Percentiles rank a stretch among this genome's conserved stretches.
These are phyloP conservation scores for Nigrospora oryzae DNA, from an alignment of 2,329 filamentous ascomycete genomes.

Conservation along the genomic window DNA sequence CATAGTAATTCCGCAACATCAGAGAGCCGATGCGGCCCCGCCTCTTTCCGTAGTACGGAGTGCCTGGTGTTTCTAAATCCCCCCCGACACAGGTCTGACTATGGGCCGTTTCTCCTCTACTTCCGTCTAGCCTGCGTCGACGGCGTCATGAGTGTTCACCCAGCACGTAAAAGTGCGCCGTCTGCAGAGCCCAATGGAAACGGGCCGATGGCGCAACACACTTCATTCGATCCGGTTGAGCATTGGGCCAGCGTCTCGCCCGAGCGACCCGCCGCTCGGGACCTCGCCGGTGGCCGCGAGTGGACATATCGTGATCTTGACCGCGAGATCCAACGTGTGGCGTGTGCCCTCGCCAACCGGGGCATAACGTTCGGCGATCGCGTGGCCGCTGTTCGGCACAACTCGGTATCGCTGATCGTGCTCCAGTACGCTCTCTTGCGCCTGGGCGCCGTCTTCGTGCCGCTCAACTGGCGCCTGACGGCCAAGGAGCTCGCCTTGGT, in stretches of 20 bases:
- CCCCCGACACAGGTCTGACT: no score
- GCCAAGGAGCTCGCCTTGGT: neutral
- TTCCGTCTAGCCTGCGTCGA: no score
- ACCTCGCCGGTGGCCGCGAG: neutral
- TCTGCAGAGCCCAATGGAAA: no score
- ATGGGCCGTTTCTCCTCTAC: no score
- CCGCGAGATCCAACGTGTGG: neutral
- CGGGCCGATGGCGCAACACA: no score
- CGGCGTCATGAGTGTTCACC: no score
- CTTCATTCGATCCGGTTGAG: neutral
- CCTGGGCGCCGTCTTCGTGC: neutral
- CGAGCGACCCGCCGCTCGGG: neutral
- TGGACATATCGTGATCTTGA: neutral
- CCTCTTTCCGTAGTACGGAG: no score
- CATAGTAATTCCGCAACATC: no score
- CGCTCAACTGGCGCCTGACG: neutral
- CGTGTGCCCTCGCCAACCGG: neutral
- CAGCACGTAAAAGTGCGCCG: no score
- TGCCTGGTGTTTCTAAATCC: no score
- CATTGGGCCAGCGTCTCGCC: neutral
- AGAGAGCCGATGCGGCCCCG: no score
- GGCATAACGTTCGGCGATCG: neutral
- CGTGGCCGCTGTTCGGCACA: neutral
- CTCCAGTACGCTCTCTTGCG: neutral
- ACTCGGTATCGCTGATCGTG: neutral